These are phyloP conservation scores for Magnusiomyces fungicola DNA, from an alignment of 1,139 yeast genomes.

Conservation along the genomic window DNA sequence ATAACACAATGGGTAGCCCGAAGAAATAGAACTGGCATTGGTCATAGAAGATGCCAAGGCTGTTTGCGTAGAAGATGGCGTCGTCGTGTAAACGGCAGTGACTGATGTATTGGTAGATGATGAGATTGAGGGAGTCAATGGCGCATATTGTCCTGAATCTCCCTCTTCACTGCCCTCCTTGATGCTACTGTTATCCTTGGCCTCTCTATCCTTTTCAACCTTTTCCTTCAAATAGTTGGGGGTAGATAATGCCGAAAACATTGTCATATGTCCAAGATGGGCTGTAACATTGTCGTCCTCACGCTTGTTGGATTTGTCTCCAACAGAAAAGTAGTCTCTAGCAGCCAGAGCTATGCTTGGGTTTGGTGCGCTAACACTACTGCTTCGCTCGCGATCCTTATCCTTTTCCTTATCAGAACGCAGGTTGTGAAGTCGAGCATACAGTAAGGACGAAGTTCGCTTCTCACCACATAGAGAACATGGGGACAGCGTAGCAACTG, in stretches of 20 bases:
- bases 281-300: not conserved
- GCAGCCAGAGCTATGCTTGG: not conserved
- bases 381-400: not conserved
- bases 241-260: not conserved
- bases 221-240: no score
- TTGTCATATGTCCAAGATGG: not conserved
- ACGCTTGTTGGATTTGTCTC: not conserved
- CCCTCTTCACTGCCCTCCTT: not conserved
- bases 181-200: not conserved
- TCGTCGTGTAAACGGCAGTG: no score
- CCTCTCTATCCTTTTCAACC: not conserved
- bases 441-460: conserved; percentile 61
- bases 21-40: conserved; percentile 6
- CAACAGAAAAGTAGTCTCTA: not conserved
- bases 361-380: not conserved
- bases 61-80: no score
- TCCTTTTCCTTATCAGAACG: conserved; percentile 32
- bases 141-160: no score
- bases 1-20: conserved; percentile 68
- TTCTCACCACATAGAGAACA: conserved; percentile 81
- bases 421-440: conserved; percentile 67
- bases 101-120: not conserved
- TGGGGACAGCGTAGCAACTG: conserved; percentile 65
- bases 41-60: not conserved
- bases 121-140: not conserved